Base-by-base conservation (phyloP, 768 basidiomycete genomes). In the Suillus subalutaceus region DNA sequence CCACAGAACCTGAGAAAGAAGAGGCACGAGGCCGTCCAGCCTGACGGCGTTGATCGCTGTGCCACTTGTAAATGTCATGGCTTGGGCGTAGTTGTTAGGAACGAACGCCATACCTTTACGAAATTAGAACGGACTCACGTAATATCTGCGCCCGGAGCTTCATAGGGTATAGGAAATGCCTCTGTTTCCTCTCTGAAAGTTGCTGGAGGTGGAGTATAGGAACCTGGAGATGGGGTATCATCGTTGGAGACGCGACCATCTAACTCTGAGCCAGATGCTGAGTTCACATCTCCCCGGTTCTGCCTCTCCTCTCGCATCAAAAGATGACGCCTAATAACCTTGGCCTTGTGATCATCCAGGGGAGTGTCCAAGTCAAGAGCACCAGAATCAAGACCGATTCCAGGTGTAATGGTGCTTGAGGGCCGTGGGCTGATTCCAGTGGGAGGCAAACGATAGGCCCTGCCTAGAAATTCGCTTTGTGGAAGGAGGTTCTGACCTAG, bases 61-160 rank as follows among this genome's bases (percentile, higher is more conserved):
- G 91, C 92, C 95, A 99, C 79, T 97, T 98, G 83, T 97, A 99
- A 48, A 99, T 91, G 68, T 90, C 90, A 73, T 97, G 95, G 20
- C 91, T 92, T 68, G n/a, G 65, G 58, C 67, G 55, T 37, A 62
- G 32, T 18, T 32, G 50, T 64, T 68, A 59, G 64, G 68, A 59
- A 64, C 62, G 65, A 59, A 64, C 62, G 65, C 60, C 55, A 55
- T 12, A 46, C 32, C n/a, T n/a, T n/a, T n/a, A n/a, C n/a, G 43
- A 61, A n/a, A 35, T 44, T 12, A 43, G 18, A 41, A 40, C 44
- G 62, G 53, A 86, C 94, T 82, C 82, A 96, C 94, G 96, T 97
- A 67, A 96, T 88, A 73, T 97, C 96, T 35, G 91, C 94, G 40
- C 96, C 96, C 20, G 86, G 89, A 4, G 92, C 90, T 77, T 94